Percentiles rank a stretch among this genome's conserved stretches.
Conservation (phyloP, 148 eudicot genomes). For the Linanthus parryae region DNA sequence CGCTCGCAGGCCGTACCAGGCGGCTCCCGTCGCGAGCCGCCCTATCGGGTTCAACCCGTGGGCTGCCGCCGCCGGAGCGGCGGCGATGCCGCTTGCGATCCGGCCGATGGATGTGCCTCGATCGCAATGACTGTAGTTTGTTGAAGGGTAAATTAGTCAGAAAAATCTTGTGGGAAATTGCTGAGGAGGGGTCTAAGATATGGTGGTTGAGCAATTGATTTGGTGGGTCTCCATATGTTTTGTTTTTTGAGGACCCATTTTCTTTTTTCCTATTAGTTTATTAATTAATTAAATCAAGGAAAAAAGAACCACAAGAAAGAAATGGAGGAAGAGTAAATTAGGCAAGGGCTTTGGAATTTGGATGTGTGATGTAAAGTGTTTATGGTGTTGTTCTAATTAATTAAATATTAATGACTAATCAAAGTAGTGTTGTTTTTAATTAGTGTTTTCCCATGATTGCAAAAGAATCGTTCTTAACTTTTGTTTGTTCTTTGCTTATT, state of each 20-base stretch:
- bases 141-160: neutral
- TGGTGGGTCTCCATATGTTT: slow-evolving; percentile 24
- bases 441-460: too few relatives aligned
- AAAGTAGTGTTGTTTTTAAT: too few relatives aligned
- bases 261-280: too few relatives aligned
- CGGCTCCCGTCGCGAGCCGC: slow-evolving; percentile 16
- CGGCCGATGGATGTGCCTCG: slow-evolving; percentile 16
- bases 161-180: neutral
- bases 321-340: too few relatives aligned
- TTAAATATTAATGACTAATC: too few relatives aligned
- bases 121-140: slow-evolving; percentile 17
- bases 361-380: too few relatives aligned
- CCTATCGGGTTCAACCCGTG: slow-evolving; percentile 45
- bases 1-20: slow-evolving; percentile 8
- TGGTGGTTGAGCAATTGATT: slow-evolving; percentile 19
- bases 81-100: slow-evolving; percentile 21
- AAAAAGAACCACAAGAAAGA: too few relatives aligned
- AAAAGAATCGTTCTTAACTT: too few relatives aligned
- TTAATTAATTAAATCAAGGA: too few relatives aligned
- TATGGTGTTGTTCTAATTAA: too few relatives aligned
- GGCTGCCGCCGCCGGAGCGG: slow-evolving; percentile 21
- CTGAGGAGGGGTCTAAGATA: slow-evolving; percentile 15
- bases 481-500: too few relatives aligned
- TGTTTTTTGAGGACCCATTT: slow-evolving; percentile 12
- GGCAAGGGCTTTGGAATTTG: too few relatives aligned